Conservation (phyloP, 2,329 filamentous ascomycete species). For the Helicocarpus griseus region DNA sequence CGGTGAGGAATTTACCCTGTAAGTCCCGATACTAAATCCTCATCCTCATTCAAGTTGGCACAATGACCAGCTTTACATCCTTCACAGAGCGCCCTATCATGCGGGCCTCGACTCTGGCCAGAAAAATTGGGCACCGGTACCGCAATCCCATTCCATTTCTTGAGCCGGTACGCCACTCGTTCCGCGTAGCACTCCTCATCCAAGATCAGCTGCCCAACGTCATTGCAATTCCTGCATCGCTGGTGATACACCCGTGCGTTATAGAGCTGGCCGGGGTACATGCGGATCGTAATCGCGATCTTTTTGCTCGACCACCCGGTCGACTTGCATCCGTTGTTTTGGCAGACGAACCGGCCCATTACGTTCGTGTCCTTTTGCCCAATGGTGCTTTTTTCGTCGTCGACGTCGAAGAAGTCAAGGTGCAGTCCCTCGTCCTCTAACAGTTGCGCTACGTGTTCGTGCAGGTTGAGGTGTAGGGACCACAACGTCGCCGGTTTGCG, state of each 20-base stretch:
- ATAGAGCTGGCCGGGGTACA: conserved; percentile 29
- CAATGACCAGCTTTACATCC: conserved; percentile 25
- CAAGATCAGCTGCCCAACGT: conserved; percentile 24
- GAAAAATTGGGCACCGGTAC: conserved; percentile 14
- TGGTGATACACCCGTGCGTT: conserved; percentile 39
- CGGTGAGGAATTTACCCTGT: too few relatives aligned
- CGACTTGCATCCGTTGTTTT: conserved; percentile 22
- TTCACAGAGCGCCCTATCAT: conserved; percentile 21
- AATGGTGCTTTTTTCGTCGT: conserved; percentile 18
- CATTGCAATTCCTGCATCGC: conserved; percentile 28
- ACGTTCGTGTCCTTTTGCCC: conserved; percentile 32
- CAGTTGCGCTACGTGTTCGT: conserved; percentile 22
- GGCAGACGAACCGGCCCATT: conserved; percentile 34
- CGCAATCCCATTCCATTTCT: conserved; percentile 31
- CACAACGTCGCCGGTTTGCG: too few relatives aligned
- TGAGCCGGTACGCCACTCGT: conserved; percentile 34
- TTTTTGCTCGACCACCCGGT: conserved; percentile 32
- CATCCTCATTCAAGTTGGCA: too few relatives aligned
- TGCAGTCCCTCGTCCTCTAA: conserved; percentile 21
- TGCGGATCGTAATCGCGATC: conserved; percentile 35
- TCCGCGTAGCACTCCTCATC: conserved; percentile 36
- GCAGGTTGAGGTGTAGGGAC: conserved; percentile 26
- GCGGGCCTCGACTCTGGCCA: conserved; percentile 17
- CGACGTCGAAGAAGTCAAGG: conserved; percentile 23
- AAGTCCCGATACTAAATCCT: too few relatives aligned